A percentile compares a stretch with the other conserved stretches of the same genome.
Evolutionary conservation across 2,329 filamentous ascomycete genomes (phyloP).

Genomic region (Colletotrichum acutatum): DNA sequence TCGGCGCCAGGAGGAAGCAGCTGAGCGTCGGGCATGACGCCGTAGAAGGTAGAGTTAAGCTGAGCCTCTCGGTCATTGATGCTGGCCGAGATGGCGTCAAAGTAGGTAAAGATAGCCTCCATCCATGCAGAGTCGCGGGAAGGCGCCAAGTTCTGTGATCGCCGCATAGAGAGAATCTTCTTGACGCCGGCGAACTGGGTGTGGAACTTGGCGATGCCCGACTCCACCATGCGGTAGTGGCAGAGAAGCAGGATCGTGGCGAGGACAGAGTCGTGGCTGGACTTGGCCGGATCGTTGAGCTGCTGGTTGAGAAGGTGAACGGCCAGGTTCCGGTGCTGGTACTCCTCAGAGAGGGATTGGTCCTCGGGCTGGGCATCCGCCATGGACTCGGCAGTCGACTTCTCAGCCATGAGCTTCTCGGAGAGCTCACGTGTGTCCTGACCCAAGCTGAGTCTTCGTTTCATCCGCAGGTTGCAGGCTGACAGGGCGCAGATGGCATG

Average conservation of each 20-base stretch:
- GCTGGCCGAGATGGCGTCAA: slow-evolving; percentile 90
- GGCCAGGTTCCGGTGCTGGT: slow-evolving; percentile 83
- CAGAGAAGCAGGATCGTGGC: slow-evolving; percentile 89
- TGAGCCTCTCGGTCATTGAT: slow-evolving; percentile 93
- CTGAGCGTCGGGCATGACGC: slow-evolving; percentile 57
- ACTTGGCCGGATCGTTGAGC: slow-evolving; percentile 78
- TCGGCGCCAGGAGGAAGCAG: slow-evolving; percentile 74
- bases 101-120: slow-evolving; percentile 92
- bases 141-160: slow-evolving; percentile 61
- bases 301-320: slow-evolving; percentile 87
- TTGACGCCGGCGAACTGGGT: slow-evolving; percentile 94
- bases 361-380: slow-evolving; percentile 65
- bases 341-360: slow-evolving; percentile 79
- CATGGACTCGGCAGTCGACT: slow-evolving; percentile 55
- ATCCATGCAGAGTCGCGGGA: slow-evolving; percentile 86
- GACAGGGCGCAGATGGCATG: slow-evolving; percentile 92
- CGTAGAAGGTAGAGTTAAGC: slow-evolving; percentile 76
- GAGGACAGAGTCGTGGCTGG: slow-evolving; percentile 86
- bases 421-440: slow-evolving; percentile 64
- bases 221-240: slow-evolving; percentile 93
- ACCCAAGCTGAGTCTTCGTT: slow-evolving; percentile 72
- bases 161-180: slow-evolving; percentile 84
- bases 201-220: slow-evolving; percentile 91
- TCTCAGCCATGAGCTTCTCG: slow-evolving; percentile 60
- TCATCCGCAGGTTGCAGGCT: slow-evolving; percentile 91